Evolutionary conservation across 768 basidiomycete genomes (phyloP), one percentile per base, ranked within the genome.

Genomic region (Auriculariales sp.): DNA sequence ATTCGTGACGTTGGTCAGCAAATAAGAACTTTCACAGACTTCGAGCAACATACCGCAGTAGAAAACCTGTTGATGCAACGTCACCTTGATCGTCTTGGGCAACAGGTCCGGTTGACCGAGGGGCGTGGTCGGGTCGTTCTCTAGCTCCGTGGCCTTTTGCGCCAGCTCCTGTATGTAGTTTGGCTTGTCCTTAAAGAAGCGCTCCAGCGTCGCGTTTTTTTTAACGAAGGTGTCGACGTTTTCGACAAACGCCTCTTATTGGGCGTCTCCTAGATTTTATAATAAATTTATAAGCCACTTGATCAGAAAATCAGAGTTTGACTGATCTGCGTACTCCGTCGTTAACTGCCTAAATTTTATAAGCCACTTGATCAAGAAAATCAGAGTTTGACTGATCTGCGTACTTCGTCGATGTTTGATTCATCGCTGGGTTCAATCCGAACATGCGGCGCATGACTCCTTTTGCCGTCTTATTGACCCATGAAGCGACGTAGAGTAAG

Each of bases 1-100:
- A n/a, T n/a, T n/a, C n/a, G n/a, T n/a, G n/a, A n/a, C n/a, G n/a
- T n/a, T n/a, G n/a, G n/a, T n/a, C n/a, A n/a, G n/a, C 31, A 32
- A 15, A 7, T 32, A 7, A 32, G 9, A 32, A 15, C 31, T 32
- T 15, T 32, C 31, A 32, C 7, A 32, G 31, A 7, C 9, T 32
- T 15, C 31, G 31, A 32, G 7, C 15, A 7, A 15, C 31, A 15
- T 15, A 32, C 31, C 53, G 27, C 53, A 54, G 46, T 55, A 55
- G 29, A 55, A 47, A 49, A 55, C 49, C n/a, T 49, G 48, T 32
- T 52, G 53, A 34, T 55, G 54, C 17, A 55, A 46, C 12, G 61
- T 55, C 10, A 62, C 56, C 46, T 47, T 50, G 30, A 61, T 28
- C 31, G 60, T 59, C 29, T 60, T 53, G 0, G 56, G 57, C 55